These are phyloP conservation scores for Phaffia australis DNA, from an alignment of 768 basidiomycete species.

Conservation along the genomic window DNA sequence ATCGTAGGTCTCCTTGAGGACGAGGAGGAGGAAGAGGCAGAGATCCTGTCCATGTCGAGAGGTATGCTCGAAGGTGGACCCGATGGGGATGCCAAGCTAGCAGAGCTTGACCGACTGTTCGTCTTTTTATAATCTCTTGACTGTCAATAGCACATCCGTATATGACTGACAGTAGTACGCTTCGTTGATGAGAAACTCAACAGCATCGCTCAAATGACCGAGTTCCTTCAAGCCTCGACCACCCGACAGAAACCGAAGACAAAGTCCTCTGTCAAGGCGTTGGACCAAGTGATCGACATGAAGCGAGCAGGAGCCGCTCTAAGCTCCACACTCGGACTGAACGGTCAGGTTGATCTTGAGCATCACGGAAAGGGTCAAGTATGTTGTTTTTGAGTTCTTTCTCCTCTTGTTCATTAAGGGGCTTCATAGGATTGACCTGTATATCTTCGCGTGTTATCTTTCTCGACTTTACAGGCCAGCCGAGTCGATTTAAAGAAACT, in stretches of 20 bases:
- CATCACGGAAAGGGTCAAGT: slow-evolving; percentile 91
- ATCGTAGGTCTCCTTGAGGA: slow-evolving; percentile 80
- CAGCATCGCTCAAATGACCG: slow-evolving; percentile 45
- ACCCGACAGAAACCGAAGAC: slow-evolving; percentile 30
- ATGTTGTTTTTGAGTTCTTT: slow-evolving; percentile 12
- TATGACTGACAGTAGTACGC: slow-evolving; percentile 41
- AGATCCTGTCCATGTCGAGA: slow-evolving; percentile 64
- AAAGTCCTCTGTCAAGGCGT: slow-evolving; percentile 30
- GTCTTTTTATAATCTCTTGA: slow-evolving; percentile 19
- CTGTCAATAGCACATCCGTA: not conserved
- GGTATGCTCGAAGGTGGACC: slow-evolving; percentile 50
- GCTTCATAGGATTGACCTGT: not conserved
- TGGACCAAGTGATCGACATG: slow-evolving; percentile 82
- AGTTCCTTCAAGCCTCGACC: slow-evolving; percentile 36
- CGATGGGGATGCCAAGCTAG: slow-evolving; percentile 21
- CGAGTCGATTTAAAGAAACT: slow-evolving; percentile 90
- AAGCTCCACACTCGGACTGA: slow-evolving; percentile 42
- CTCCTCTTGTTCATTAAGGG: slow-evolving; percentile 30
- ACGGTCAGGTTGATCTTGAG: slow-evolving; percentile 65
- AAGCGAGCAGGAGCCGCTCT: slow-evolving; percentile 63
- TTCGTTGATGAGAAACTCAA: slow-evolving; percentile 39
- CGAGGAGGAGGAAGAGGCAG: slow-evolving; percentile 69
- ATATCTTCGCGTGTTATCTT: slow-evolving; percentile 21
- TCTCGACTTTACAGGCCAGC: slow-evolving; percentile 51
- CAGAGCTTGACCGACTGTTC: slow-evolving; percentile 47